Base-by-base conservation (phyloP, 75 land plant species). In the Picea sitchensis region DNA sequence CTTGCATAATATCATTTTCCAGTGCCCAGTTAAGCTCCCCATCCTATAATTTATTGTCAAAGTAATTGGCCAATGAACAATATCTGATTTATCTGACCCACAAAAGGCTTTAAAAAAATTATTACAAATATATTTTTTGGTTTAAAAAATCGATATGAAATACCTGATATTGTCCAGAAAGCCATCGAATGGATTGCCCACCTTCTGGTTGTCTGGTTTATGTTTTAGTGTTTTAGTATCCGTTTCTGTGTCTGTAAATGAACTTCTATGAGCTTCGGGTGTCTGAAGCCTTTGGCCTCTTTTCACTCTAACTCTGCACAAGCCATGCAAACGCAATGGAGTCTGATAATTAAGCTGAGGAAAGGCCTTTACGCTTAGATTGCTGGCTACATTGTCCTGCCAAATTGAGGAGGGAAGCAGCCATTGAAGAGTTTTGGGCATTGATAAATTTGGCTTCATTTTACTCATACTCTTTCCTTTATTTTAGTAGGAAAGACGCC, bases 291-390 rank as follows among this genome's bases (percentile, higher is more conserved):
- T 32, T 36, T 7, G 44, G 47, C 72, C 72, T 68, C 44, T 68
- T 38, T 41, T 68, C 72, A 38, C 26, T 68, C 72, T 68, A 17
- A 68, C 72, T 68, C 44, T 34, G n/a, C 72, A 68, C 44, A 68
- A 68, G 9, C 34, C 72, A 30, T 17, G 34, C 72, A 36, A 17
- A 68, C 21, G 72, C 72, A 15, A 14, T 15, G 6, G 34, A 4
- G 14, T 68, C 47, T 14, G 9, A 65, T 31, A 65, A 13, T 32
- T 23, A 15, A 0, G 72, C 44, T 13, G 3, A 18, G 20, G 18
- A 36, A 68, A 15, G 44, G 72, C 72, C 72, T 68, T 68, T 11
- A 32, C 12, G 13, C 47, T 38, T 68, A 32, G 15, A 68, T 34
- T 68, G 30, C 32, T 31, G 31, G 17, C 72, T 5, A 36, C 14